A percentile compares a stretch with the other conserved stretches of the same genome.
These are phyloP conservation scores for Bolboschoenoplectus hybrid DNA, from an alignment of 202 grass and related monocot species.

Conservation along the genomic window DNA sequence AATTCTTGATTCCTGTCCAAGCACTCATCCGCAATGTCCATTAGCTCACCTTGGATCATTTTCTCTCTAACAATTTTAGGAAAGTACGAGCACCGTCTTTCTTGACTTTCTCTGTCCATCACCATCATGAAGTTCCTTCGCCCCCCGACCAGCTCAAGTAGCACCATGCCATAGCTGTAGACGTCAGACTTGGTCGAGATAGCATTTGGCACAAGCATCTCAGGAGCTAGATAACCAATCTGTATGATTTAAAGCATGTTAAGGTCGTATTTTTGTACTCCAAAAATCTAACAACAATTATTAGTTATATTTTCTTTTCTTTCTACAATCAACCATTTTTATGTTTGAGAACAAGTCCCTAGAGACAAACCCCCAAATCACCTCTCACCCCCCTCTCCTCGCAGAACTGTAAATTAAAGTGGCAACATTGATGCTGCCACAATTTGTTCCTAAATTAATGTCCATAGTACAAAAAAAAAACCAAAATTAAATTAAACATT, in stretches of 20 bases:
- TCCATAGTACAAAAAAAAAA: too few relatives aligned
- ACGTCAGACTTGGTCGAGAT: conserved; percentile 55
- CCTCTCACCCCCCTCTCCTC: too few relatives aligned
- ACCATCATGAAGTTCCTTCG: too few relatives aligned
- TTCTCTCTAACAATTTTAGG: conserved; percentile 41
- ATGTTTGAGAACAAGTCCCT: too few relatives aligned
- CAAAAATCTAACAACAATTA: not conserved
- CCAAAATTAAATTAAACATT: too few relatives aligned
- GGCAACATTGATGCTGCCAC: too few relatives aligned
- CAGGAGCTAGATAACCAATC: conserved; percentile 54
- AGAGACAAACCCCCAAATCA: too few relatives aligned
- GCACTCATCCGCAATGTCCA: conserved; percentile 49
- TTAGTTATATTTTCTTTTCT: too few relatives aligned
- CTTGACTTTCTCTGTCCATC: not conserved
- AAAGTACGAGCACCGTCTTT: conserved; percentile 28
- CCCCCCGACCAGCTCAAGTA: conserved; percentile 56
- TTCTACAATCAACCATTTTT: too few relatives aligned
- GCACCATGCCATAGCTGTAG: conserved; percentile 65
- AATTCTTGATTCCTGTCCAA: conserved; percentile 22
- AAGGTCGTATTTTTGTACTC: not conserved
- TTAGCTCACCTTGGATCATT: conserved; percentile 30
- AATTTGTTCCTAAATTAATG: too few relatives aligned
- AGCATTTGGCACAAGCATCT: conserved; percentile 45
- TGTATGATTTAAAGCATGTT: not conserved
- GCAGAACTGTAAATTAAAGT: too few relatives aligned